Percentiles rank a stretch among this genome's conserved stretches.
Conservation (phyloP, 1,284 basidiomycete genomes). For the Ustilago nuda region DNA sequence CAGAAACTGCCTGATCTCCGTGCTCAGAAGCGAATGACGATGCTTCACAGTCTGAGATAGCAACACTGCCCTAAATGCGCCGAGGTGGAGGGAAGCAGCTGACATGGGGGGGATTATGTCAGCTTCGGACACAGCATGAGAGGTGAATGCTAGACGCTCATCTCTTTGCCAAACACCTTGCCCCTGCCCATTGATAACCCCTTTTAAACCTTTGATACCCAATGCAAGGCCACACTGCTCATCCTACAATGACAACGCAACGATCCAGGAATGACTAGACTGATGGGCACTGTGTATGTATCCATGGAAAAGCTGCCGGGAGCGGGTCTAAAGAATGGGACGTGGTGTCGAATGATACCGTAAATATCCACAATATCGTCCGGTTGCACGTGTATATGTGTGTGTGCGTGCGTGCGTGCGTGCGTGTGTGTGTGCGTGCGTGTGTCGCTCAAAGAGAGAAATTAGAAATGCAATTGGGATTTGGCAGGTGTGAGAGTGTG, state of each 20-base stretch:
- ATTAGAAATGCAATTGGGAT: neutral
- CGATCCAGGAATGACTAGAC: neutral
- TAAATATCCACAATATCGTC: neutral
- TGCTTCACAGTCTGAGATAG: slow-evolving; percentile 42
- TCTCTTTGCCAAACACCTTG: neutral
- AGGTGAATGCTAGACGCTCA: too few relatives aligned
- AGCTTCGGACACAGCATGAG: too few relatives aligned
- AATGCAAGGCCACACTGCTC: neutral
- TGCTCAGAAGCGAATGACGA: slow-evolving; percentile 50
- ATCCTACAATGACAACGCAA: neutral
- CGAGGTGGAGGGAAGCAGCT: too few relatives aligned
- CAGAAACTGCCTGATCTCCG: slow-evolving; percentile 35
- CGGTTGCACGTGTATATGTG: slow-evolving; percentile 2
- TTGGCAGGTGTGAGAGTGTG: neutral
- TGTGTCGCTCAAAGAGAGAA: neutral
- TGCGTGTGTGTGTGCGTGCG: slow-evolving; percentile 1
- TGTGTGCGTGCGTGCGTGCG: neutral
- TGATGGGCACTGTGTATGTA: too few relatives aligned
- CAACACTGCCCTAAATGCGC: neutral
- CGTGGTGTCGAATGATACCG: too few relatives aligned
- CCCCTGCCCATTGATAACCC: neutral
- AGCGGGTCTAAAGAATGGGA: too few relatives aligned
- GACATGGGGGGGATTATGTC: too few relatives aligned
- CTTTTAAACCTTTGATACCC: neutral
- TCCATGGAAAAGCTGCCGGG: too few relatives aligned